Evolutionary conservation across 306 rosid species (phyloP).

Genomic region (Quercus rubra): DNA sequence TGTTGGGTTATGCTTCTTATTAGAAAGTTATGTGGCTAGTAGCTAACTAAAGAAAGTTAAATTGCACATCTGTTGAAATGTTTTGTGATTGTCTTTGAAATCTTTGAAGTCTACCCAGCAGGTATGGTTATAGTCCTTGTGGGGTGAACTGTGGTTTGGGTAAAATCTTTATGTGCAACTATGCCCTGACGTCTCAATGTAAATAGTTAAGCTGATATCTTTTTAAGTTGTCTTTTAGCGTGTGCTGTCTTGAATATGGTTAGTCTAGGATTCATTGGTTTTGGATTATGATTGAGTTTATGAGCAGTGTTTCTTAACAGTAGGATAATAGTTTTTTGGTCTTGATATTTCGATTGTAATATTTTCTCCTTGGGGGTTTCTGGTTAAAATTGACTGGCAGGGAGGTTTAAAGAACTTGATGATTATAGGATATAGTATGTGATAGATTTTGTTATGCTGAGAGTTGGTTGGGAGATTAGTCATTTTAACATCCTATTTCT

Average conservation of each 20-base stretch:
- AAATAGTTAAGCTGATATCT: neutral
- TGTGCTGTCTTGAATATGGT: no score
- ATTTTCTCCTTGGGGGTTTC: neutral
- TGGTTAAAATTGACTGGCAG: neutral
- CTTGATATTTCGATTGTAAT: neutral
- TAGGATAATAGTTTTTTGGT: neutral
- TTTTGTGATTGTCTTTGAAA: neutral
- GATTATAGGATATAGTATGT: neutral
- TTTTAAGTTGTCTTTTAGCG: neutral
- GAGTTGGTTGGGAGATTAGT: neutral
- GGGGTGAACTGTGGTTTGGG: no score
- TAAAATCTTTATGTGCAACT: no score
- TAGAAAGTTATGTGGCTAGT: neutral
- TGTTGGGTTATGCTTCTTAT: neutral
- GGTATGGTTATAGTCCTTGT: neutral
- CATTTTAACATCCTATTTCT: neutral
- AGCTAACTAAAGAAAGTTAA: neutral
- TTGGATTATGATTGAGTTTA: neutral
- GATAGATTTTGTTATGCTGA: neutral
- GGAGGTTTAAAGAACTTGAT: neutral
- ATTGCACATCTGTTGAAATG: neutral
- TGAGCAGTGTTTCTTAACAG: neutral
- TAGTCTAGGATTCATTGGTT: neutral
- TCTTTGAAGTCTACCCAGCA: neutral
- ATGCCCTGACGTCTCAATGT: neutral